Evolutionary conservation across 768 basidiomycete genomes (phyloP).

Genomic region (Leccinum olivaceopallidum): DNA sequence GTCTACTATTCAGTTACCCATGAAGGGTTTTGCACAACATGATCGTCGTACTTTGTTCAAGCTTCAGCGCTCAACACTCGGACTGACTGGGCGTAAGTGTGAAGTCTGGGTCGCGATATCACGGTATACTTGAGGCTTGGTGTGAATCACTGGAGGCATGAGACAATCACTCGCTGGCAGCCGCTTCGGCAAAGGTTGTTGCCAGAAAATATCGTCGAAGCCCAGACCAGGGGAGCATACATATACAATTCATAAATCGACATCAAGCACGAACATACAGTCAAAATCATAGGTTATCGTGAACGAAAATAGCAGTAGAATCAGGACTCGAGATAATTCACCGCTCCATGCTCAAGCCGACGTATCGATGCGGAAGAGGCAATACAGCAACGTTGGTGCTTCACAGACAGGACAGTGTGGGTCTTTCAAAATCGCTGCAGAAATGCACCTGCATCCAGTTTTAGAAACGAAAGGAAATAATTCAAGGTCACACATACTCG

Average conservation of each 20-base stretch:
- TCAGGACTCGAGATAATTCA: background rate
- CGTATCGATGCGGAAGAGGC: constrained; percentile 53
- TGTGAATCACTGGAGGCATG: background rate
- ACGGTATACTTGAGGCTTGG: too few species aligned
- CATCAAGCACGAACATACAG: constrained; percentile 8
- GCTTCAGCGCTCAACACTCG: background rate
- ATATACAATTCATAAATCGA: constrained; percentile 4
- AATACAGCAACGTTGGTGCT: constrained; percentile 53
- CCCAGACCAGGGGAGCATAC: background rate
- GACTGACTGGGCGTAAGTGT: too few species aligned
- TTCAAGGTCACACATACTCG: constrained; percentile 26
- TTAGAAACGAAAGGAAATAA: background rate
- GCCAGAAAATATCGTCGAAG: background rate
- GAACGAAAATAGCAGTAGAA: background rate
- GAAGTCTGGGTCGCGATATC: too few species aligned
- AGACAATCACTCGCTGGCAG: background rate
- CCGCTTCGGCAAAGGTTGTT: background rate
- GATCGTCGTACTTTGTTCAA: background rate
- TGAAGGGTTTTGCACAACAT: background rate
- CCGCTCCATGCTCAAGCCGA: constrained; percentile 17
- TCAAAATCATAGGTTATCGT: background rate
- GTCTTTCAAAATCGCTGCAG: constrained; percentile 45
- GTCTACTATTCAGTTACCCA: background rate
- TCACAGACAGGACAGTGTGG: constrained; percentile 54
- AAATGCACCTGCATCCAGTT: constrained; percentile 48